A percentile compares a stretch with the other conserved stretches of the same genome.
Evolutionary conservation across 2,329 filamentous ascomycete species (phyloP).

Genomic region (Aureobasidium sp.): DNA sequence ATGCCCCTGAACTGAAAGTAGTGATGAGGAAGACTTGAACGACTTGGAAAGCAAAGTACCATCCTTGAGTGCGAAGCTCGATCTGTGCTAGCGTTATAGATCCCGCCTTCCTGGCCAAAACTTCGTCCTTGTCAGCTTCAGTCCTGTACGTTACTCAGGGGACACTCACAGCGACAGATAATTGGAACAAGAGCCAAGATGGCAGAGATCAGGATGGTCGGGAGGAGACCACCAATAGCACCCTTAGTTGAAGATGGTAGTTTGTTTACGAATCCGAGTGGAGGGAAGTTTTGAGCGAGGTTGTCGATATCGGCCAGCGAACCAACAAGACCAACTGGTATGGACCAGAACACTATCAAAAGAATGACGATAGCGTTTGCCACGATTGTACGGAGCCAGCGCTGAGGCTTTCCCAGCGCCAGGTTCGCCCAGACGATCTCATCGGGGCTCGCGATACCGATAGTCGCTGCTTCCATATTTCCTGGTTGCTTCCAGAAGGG

Average conservation of each 20-base stretch:
- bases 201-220: constrained; percentile 36
- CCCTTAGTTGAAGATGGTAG: constrained; percentile 37
- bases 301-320: constrained; percentile 40
- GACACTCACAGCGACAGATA: constrained; percentile 25
- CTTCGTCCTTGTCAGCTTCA: constrained; percentile 23
- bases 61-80: constrained; percentile 31
- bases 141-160: not conserved
- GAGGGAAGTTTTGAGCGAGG: constrained; percentile 32
- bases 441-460: constrained; percentile 34
- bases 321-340: constrained; percentile 41
- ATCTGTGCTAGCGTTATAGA: constrained; percentile 33
- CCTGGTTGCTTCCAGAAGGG: constrained; percentile 21
- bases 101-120: constrained; percentile 21
- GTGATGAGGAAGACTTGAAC: constrained; percentile 35
- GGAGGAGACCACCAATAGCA: constrained; percentile 41
- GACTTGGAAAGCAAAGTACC: constrained; percentile 34
- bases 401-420: constrained; percentile 32
- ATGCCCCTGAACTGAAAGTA: constrained; percentile 29
- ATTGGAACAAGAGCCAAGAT: constrained; percentile 41
- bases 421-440: constrained; percentile 40
- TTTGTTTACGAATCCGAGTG: constrained; percentile 37
- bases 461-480: constrained; percentile 34
- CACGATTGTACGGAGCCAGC: constrained; percentile 25
- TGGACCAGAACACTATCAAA: constrained; percentile 41
- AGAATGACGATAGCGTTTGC: constrained; percentile 35